Base-by-base conservation (phyloP, 1,284 basidiomycete genomes). In the Mycosarcoma mackinlayi region DNA sequence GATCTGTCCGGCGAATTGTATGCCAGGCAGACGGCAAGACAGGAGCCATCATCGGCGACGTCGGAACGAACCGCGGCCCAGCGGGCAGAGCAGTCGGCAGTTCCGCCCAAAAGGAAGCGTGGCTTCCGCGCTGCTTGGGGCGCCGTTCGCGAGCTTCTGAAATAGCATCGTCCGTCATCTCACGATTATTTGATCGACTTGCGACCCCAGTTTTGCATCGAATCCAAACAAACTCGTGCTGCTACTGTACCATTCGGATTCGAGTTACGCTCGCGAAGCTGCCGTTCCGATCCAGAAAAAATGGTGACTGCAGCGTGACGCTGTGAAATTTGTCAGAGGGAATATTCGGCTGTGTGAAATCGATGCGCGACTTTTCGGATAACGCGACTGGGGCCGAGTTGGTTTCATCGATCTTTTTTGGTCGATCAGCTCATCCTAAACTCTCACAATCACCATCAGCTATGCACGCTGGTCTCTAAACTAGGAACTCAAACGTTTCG, bases 51-150 rank as follows among this genome's bases (percentile, higher is more conserved):
- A 9, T 10, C 49, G 16, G 5, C 49, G 2, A 28, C 41, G 23
- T 25, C 48, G 6, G 25, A 19, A 4, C 19, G 19, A 9, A n/a
- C n/a, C n/a, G 34, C 18, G 21, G n/a, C 18, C 3, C n/a, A 14
- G 21, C 50, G 27, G 30, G n/a, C 28, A 14, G 14, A 10, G 24
- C 8, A 31, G 40, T 3, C 25, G 4, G 34, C 33, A 8, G 44
- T n/a, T 6, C 31, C 39, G 2, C 19, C 53, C 35, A 55, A 47
- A 33, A 62, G 55, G 52, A 62, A 55, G 44, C 45, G 52, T 16
- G 52, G 47, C 6, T 62, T 62, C 47, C 59, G 59, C 28, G 59
- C 59, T 16, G 59, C 59, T 33, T 62, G 59, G 59, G 51, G 46
- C 14, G 59, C 52, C 34, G 51, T 62, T 18, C 59, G 59, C 21